Percentiles rank a stretch among this genome's conserved stretches.
Evolutionary conservation across 352 stramenopile genomes (phyloP).

Genomic region (Pythium brassicae): DNA sequence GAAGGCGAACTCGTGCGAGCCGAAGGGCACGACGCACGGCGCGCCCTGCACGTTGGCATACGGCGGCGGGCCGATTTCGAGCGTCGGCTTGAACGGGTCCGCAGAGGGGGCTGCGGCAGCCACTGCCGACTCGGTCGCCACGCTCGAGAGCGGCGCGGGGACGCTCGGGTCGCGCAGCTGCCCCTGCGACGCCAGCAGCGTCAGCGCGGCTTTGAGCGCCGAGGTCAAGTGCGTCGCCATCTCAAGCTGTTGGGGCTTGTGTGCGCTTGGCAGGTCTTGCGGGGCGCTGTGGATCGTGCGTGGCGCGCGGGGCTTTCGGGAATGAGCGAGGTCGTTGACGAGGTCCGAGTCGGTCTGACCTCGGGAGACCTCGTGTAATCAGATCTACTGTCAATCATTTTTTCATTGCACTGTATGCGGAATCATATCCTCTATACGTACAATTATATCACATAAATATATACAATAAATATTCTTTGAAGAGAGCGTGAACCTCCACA

Average conservation of each 20-base stretch:
- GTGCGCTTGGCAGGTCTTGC: neutral
- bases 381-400: too few species aligned
- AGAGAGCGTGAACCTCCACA: too few species aligned
- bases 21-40: slow-evolving; percentile 44
- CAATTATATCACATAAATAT: too few species aligned
- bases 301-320: neutral
- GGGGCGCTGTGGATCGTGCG: neutral
- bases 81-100: slow-evolving; percentile 18
- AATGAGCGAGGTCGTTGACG: too few species aligned
- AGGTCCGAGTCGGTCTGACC: too few species aligned
- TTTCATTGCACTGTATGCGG: too few species aligned
- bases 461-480: too few species aligned
- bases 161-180: slow-evolving; percentile 19
- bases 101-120: slow-evolving; percentile 1
- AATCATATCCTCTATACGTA: too few species aligned
- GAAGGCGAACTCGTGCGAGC: slow-evolving; percentile 43
- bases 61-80: slow-evolving; percentile 35
- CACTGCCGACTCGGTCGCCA: slow-evolving; percentile 4
- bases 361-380: too few species aligned
- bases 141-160: slow-evolving; percentile 6
- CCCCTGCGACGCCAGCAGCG: slow-evolving; percentile 26
- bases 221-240: slow-evolving; percentile 11
- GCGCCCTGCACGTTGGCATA: slow-evolving; percentile 37
- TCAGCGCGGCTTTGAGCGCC: slow-evolving; percentile 21
- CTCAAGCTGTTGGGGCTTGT: neutral